Percentiles rank a stretch among this genome's conserved stretches.
Conservation (phyloP, 2,329 filamentous ascomycete species). For the Hypoxylon sp. region DNA sequence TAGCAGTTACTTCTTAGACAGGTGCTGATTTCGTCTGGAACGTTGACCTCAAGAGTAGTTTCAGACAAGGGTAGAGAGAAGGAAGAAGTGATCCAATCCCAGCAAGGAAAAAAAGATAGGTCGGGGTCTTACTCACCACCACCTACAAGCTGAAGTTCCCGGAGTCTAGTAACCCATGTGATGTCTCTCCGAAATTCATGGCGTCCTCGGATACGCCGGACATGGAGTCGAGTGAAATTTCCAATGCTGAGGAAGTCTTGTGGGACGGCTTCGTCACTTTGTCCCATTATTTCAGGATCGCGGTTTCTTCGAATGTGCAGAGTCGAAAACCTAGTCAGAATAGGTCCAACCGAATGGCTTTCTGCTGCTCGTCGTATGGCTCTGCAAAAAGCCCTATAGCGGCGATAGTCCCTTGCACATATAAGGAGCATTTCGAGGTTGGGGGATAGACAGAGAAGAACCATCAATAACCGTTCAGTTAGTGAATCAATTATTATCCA, state of each 20-base stretch:
- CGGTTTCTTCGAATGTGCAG: conserved; percentile 10
- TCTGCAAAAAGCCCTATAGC: background rate
- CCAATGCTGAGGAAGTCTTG: background rate
- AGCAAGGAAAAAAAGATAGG: background rate
- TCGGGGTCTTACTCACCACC: conserved; percentile 16
- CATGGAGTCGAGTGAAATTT: conserved; percentile 22
- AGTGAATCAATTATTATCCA: conserved; percentile 1
- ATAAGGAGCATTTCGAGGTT: conserved; percentile 22
- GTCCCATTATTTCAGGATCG: background rate
- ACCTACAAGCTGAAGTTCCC: conserved; percentile 30
- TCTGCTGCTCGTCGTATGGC: background rate
- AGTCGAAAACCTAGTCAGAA: conserved; percentile 14
- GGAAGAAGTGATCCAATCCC: background rate
- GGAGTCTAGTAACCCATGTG: conserved; percentile 1
- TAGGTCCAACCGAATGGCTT: no score
- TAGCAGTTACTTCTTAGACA: background rate
- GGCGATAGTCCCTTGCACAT: background rate
- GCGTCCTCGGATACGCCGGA: conserved; percentile 1
- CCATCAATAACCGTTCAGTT: conserved; percentile 14
- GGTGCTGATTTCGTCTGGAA: background rate
- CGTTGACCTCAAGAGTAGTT: background rate
- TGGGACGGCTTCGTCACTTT: background rate
- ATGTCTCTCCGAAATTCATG: background rate
- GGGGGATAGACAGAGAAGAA: conserved; percentile 24
- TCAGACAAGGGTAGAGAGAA: background rate